Evolutionary conservation across 2,329 filamentous ascomycete species (phyloP).

Genomic region (Ascochyta rabiei): DNA sequence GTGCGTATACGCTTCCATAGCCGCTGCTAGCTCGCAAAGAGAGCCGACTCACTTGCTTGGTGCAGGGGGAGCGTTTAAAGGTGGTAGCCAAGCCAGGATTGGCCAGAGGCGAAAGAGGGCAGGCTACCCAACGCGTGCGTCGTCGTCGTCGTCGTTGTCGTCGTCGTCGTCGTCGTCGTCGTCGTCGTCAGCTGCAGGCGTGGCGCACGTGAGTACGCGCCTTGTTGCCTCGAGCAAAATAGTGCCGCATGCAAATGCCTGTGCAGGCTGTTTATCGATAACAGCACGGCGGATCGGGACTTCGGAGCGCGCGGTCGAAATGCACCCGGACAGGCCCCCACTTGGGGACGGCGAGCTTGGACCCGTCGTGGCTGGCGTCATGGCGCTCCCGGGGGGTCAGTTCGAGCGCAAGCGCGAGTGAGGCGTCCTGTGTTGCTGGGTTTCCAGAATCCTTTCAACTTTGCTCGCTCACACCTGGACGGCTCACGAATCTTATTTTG

Average conservation of each 20-base stretch:
- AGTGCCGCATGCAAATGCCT: background rate
- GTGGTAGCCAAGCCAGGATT: constrained; percentile 8
- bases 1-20: constrained; percentile 23
- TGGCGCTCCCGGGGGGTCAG: background rate
- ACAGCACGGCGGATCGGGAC: background rate
- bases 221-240: background rate
- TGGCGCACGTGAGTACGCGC: constrained; percentile 7
- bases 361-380: constrained; percentile 10
- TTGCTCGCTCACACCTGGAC: background rate
- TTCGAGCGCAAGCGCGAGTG: constrained; percentile 1
- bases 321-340: background rate
- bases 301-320: background rate
- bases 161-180: too few species aligned
- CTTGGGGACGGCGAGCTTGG: too few species aligned
- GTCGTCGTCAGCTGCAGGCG: background rate
- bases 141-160: too few species aligned
- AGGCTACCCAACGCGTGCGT: background rate
- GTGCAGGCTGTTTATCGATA: background rate
- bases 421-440: constrained; percentile 9
- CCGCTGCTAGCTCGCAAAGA: background rate
- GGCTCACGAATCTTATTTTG: constrained; percentile 9
- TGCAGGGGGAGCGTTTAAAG: background rate
- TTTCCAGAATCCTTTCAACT: constrained; percentile 1
- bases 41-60: background rate
- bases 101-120: background rate